A percentile compares a stretch with the other conserved stretches of the same genome.
These are phyloP conservation scores for Coniochaeta sp. DNA, from an alignment of 2,329 filamentous ascomycete genomes.

Conservation along the genomic window DNA sequence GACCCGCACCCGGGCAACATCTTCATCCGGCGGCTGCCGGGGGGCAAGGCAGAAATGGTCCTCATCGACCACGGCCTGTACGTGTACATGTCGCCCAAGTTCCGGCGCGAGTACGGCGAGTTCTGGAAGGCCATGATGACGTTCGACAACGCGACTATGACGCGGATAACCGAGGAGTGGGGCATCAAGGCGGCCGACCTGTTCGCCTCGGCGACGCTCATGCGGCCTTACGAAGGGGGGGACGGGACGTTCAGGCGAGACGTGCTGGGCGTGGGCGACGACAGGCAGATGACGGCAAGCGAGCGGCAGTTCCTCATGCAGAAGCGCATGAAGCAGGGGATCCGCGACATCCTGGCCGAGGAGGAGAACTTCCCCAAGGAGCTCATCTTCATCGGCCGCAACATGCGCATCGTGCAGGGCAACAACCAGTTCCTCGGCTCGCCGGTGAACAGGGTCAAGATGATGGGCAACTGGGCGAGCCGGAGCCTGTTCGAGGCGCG, in stretches of 20 bases:
- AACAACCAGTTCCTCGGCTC: constrained; percentile 89
- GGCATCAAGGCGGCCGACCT: constrained; percentile 84
- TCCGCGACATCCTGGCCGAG: constrained; percentile 66
- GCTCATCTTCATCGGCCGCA: constrained; percentile 85
- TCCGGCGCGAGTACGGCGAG: constrained; percentile 76
- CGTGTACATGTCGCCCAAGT: constrained; percentile 77
- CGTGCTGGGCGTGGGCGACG: constrained; percentile 60
- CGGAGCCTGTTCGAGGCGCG: constrained; percentile 71
- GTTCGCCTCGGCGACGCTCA: constrained; percentile 82
- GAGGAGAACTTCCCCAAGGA: constrained; percentile 86
- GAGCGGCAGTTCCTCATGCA: constrained; percentile 90
- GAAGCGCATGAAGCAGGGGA: constrained; percentile 65
- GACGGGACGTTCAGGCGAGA: constrained; percentile 58
- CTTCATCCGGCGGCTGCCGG: constrained; percentile 80
- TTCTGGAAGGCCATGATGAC: constrained; percentile 95
- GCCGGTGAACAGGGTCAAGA: constrained; percentile 88
- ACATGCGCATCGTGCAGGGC: constrained; percentile 86
- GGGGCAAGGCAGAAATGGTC: constrained; percentile 80
- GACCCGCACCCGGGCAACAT: constrained; percentile 97
- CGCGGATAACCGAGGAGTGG: constrained; percentile 69
- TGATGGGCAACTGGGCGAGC: constrained; percentile 86
- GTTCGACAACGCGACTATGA: constrained; percentile 80
- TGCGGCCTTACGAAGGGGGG: constrained; percentile 86
- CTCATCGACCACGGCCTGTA: constrained; percentile 97
- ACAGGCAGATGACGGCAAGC: constrained; percentile 39